Percentiles rank a stretch among this genome's conserved stretches.
Conservation (phyloP, 352 stramenopile species). For the Phytophthora kernoviae region DNA sequence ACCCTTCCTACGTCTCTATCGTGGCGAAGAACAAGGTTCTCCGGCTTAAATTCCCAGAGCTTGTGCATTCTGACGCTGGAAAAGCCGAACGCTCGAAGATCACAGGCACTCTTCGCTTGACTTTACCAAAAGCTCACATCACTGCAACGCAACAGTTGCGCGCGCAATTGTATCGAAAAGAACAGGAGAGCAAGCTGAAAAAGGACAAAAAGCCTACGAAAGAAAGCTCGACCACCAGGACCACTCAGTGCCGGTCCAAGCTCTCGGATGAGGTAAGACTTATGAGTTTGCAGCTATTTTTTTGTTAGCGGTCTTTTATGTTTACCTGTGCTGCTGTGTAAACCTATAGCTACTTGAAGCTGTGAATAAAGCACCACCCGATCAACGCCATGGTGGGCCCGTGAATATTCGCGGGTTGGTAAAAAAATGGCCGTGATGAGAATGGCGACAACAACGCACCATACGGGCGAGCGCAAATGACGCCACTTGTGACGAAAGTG, state of each 20-base stretch:
- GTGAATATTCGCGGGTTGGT: conserved; percentile 34
- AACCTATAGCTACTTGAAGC: conserved; percentile 24
- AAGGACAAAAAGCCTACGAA: conserved; percentile 9
- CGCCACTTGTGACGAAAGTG: conserved; percentile 34
- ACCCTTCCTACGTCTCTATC: conserved; percentile 93
- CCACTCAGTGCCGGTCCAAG: conserved; percentile 5
- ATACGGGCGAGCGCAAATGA: conserved; percentile 15
- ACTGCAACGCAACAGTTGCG: conserved; percentile 42
- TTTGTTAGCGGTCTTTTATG: too few species aligned
- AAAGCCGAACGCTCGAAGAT: conserved; percentile 62
- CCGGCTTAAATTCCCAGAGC: conserved; percentile 60
- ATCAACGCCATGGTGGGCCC: conserved; percentile 5
- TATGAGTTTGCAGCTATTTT: neutral
- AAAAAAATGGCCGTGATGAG: conserved; percentile 9
- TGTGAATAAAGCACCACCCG: conserved; percentile 4
- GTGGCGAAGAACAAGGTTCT: conserved; percentile 93
- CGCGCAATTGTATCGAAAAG: conserved; percentile 42
- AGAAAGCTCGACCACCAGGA: conserved; percentile 6
- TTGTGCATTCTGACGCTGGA: conserved; percentile 58
- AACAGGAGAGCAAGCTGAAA: conserved; percentile 21
- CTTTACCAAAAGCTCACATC: conserved; percentile 57
- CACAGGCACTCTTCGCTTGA: conserved; percentile 55
- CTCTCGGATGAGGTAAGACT: conserved; percentile 33
- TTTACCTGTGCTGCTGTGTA: neutral
- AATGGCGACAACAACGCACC: conserved; percentile 13